Evolutionary conservation across 352 stramenopile genomes (phyloP).

Genomic region (Phytophthora tentaculata): DNA sequence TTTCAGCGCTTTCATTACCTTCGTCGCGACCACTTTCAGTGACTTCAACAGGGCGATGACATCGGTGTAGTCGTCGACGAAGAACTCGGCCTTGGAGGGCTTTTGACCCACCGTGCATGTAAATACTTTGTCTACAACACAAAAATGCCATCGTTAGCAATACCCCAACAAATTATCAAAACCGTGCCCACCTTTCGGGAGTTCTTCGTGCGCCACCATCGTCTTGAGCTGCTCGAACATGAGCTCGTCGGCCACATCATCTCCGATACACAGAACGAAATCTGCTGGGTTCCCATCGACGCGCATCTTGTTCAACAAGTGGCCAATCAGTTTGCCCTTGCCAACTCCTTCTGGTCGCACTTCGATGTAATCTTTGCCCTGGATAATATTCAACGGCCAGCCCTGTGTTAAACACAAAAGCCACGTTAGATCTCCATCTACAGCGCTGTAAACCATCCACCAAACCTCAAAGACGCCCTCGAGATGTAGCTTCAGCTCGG

Average conservation of each 20-base stretch:
- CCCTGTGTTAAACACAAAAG: conserved; percentile 34
- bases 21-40: conserved; percentile 75
- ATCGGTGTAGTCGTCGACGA: conserved; percentile 96
- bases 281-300: conserved; percentile 84
- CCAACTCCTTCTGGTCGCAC: conserved; percentile 97
- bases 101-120: conserved; percentile 98
- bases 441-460: not conserved
- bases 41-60: conserved; percentile 93
- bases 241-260: conserved; percentile 98
- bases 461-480: conserved; percentile 87
- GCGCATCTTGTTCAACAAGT: conserved; percentile 89
- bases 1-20: conserved; percentile 42
- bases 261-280: conserved; percentile 97
- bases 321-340: conserved; percentile 95
- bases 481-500: conserved; percentile 98
- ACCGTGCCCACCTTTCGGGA: conserved; percentile 48
- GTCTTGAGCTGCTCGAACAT: conserved; percentile 92
- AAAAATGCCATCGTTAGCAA: conserved; percentile 21
- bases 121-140: conserved; percentile 86
- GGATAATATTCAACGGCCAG: conserved; percentile 81
- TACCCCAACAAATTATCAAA: not conserved
- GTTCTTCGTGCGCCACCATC: conserved; percentile 44
- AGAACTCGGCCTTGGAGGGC: conserved; percentile 96
- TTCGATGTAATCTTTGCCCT: conserved; percentile 97
- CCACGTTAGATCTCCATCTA: not conserved